Evolutionary conservation across 495 filamentous ascomycete species (phyloP).

Genomic region (Talaromyces borbonicus): DNA sequence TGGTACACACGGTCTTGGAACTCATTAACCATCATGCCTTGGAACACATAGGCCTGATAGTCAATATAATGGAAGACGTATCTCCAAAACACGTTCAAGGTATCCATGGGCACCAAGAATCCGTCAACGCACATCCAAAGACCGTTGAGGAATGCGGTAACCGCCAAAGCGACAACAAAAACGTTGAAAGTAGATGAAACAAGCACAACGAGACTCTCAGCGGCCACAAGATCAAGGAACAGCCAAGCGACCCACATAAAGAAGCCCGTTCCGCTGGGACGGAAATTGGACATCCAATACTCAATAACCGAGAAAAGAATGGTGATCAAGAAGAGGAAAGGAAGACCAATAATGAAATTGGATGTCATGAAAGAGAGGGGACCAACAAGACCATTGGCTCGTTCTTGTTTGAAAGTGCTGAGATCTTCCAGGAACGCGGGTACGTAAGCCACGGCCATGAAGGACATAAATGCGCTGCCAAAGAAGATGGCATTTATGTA

Average conservation of each 20-base stretch:
- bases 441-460: constrained; percentile 83
- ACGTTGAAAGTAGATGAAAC: constrained; percentile 60
- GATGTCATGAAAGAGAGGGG: constrained; percentile 61
- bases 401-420: constrained; percentile 62
- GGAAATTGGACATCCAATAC: constrained; percentile 76
- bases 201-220: constrained; percentile 70
- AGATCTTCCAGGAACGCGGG: constrained; percentile 73
- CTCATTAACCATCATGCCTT: constrained; percentile 88
- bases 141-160: constrained; percentile 73
- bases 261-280: constrained; percentile 52
- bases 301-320: constrained; percentile 58
- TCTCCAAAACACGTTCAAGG: constrained; percentile 72
- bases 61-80: constrained; percentile 82
- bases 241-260: constrained; percentile 79
- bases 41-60: constrained; percentile 76
- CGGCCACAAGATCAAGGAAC: constrained; percentile 73
- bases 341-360: constrained; percentile 74
- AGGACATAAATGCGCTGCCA: constrained; percentile 78
- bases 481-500: constrained; percentile 80
- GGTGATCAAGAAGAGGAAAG: constrained; percentile 46
- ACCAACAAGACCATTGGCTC: constrained; percentile 70
- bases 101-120: constrained; percentile 61
- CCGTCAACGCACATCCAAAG: constrained; percentile 80
- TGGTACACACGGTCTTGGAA: constrained; percentile 28
- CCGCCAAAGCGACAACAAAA: constrained; percentile 66